Evolutionary conservation across 129 eudicot species (phyloP).

Genomic region (Flaveria trinervia): DNA sequence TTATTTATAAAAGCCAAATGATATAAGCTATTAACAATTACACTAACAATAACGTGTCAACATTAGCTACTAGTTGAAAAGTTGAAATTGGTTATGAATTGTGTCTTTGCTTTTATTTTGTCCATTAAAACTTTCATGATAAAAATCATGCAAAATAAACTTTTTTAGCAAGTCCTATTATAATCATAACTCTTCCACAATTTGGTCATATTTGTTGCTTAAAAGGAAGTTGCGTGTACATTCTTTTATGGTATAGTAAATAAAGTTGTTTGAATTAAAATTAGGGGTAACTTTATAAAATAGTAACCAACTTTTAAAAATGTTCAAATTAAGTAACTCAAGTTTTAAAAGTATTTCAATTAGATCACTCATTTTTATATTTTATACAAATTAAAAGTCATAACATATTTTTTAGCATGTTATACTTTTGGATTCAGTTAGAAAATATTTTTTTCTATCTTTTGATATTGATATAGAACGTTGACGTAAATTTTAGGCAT

Average conservation of each 20-base stretch:
- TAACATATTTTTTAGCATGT: too few relatives aligned
- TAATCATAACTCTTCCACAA: neutral
- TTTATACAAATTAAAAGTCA: too few relatives aligned
- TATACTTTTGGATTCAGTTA: too few relatives aligned
- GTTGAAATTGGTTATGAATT: neutral
- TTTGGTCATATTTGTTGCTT: conserved; percentile 10
- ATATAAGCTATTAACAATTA: neutral
- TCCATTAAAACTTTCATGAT: neutral
- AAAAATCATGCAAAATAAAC: neutral
- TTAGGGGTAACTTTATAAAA: too few relatives aligned
- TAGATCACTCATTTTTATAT: too few relatives aligned
- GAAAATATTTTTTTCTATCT: too few relatives aligned
- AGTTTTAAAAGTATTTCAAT: too few relatives aligned
- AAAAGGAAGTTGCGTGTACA: neutral
- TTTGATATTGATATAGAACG: too few relatives aligned
- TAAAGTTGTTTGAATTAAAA: neutral
- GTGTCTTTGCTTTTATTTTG: conserved; percentile 11
- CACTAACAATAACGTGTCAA: neutral
- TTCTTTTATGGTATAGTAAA: neutral
- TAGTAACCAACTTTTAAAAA: too few relatives aligned
- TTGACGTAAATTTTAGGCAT: too few relatives aligned
- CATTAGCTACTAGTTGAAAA: neutral
- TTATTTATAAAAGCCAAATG: neutral
- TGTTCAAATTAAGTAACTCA: too few relatives aligned
- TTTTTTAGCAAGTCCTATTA: neutral